Base-by-base conservation (phyloP, 306 rosid species). In the Albizia julibrissin region DNA sequence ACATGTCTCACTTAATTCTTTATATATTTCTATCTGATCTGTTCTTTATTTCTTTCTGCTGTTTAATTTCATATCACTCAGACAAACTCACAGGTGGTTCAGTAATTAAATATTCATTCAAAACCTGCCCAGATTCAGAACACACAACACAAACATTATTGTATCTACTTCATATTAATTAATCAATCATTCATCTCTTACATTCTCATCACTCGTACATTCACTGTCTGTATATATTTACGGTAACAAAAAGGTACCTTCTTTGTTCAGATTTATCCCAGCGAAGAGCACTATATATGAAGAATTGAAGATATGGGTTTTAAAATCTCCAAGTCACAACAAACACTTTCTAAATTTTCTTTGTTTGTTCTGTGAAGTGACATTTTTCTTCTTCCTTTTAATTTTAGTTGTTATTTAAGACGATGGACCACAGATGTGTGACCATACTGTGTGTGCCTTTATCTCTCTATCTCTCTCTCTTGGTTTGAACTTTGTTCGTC, bases 391-490 rank as follows among this genome's bases (percentile, higher is more conserved):
- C 12, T 7, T 56, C 12, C 8, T 56, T 22, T 58, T 24, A 72
- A 2, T 72, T 80, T 84, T 83, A n/a, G 13, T 52, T 18, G 8
- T 52, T 52, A 19, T 52, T 52, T 16, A 15, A 89, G 84, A 80
- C 59, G 12, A 84, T 84, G 91, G 91, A 86, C 91, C 91, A 89
- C 89, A 84, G 37, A 74, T 84, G 29, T 74, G 86, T 87, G 86
- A 79, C 86, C 81, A 84, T 82, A 70, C 80, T 58, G 40, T 29
- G 82, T 47, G 52, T 47, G 13, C 16, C 16, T 47, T 47, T 11
- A 47, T 47, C 16, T 47, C 52, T 12, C 49, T 44, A 5, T 74
- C 87, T 79, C 78, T 84, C 76, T 82, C 82, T 81, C 86, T 81
- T 84, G 27, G 4, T 72, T 73, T 86, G 79, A 79, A 79, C 68